phyloP scores from a whole-genome alignment of 805 yeast species.

The Tetrapisispora taiwanensis region DNA sequence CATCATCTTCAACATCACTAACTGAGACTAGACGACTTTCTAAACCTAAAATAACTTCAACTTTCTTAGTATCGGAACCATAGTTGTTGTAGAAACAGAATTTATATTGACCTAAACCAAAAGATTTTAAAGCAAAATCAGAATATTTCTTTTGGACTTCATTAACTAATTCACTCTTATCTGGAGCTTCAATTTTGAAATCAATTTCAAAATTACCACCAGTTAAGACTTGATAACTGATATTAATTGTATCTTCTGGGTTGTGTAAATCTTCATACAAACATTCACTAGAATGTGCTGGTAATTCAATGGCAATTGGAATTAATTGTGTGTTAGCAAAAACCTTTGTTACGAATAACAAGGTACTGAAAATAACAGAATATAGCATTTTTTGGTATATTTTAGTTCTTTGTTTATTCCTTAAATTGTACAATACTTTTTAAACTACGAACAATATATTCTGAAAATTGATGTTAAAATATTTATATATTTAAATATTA shows the following conservation, averaged over 20 bases:
- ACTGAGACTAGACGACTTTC: slow-evolving; percentile 31
- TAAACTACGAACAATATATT: too few species aligned
- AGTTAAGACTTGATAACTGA: slow-evolving; percentile 44
- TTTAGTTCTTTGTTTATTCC: background rate
- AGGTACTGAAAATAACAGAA: slow-evolving; percentile 1
- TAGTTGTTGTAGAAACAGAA: slow-evolving; percentile 58
- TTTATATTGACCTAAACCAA: slow-evolving; percentile 50
- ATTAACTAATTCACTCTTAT: slow-evolving; percentile 36
- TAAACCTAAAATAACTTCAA: slow-evolving; percentile 49
- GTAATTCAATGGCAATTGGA: slow-evolving; percentile 29
- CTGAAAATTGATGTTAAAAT: too few species aligned
- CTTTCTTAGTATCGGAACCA: slow-evolving; percentile 54
- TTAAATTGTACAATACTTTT: too few species aligned
- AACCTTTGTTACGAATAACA: slow-evolving; percentile 7
- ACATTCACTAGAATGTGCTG: slow-evolving; percentile 38
- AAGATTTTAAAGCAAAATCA: slow-evolving; percentile 49
- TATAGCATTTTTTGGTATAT: background rate
- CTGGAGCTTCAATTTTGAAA: slow-evolving; percentile 49
- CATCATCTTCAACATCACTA: slow-evolving; percentile 24
- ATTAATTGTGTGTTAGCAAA: slow-evolving; percentile 23
- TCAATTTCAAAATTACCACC: slow-evolving; percentile 64
- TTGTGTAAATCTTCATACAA: slow-evolving; percentile 29
- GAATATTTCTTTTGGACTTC: slow-evolving; percentile 55
- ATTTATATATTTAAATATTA: too few species aligned
- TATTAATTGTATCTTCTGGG: slow-evolving; percentile 33